These are phyloP conservation scores for Drechslerella dactyloides DNA, from an alignment of 2,329 filamentous ascomycete genomes.

Conservation along the genomic window DNA sequence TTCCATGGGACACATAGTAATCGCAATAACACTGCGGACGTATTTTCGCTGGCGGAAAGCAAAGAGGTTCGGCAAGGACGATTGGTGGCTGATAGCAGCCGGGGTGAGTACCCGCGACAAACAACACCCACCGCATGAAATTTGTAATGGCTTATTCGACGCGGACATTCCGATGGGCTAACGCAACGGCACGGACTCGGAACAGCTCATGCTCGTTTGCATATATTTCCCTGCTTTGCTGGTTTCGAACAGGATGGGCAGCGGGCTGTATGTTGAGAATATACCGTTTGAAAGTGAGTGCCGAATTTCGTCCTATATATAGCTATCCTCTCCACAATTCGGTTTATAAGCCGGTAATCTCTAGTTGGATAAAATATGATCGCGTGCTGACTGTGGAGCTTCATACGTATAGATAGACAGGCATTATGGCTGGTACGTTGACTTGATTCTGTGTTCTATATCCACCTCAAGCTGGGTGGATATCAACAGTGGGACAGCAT, in stretches of 20 bases:
- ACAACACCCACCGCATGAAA: no score
- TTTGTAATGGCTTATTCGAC: no score
- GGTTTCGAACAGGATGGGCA: slow-evolving; percentile 48
- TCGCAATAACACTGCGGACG: slow-evolving; percentile 53
- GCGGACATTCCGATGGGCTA: no score
- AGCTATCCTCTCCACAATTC: neutral
- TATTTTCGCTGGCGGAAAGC: slow-evolving; percentile 54
- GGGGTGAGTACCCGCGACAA: slow-evolving; percentile 48
- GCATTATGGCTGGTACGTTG: slow-evolving; percentile 44
- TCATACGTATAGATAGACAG: slow-evolving; percentile 27
- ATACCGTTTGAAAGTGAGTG: slow-evolving; percentile 46
- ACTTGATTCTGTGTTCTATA: neutral
- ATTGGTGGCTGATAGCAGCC: slow-evolving; percentile 55
- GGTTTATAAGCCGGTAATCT: no score
- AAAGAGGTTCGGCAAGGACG: slow-evolving; percentile 54
- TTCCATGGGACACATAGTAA: slow-evolving; percentile 47
- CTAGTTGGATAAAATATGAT: neutral
- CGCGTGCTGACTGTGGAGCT: neutral
- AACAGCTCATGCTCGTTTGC: slow-evolving; percentile 36
- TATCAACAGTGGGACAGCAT: neutral
- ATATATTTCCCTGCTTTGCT: slow-evolving; percentile 50
- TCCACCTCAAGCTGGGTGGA: no score
- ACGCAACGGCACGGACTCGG: neutral
- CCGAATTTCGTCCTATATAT: no score
- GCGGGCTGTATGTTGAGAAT: slow-evolving; percentile 45